A percentile compares a stretch with the other conserved stretches of the same genome.
These are phyloP conservation scores for Cyclaneusma minus DNA, from an alignment of 2,329 filamentous ascomycete genomes.

Conservation along the genomic window DNA sequence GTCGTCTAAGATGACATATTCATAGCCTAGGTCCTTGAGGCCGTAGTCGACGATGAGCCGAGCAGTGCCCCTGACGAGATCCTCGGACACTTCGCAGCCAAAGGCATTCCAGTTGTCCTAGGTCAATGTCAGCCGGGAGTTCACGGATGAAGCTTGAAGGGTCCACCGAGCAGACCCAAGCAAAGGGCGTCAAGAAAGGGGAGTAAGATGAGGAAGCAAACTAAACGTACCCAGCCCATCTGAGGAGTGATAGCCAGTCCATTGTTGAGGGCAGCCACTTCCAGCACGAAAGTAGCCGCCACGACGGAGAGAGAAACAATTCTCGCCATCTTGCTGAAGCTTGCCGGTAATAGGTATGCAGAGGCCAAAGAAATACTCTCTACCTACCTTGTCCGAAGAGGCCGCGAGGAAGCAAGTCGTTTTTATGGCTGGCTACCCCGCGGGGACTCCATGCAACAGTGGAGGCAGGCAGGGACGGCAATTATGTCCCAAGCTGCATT, in stretches of 20 bases:
- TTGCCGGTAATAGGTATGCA: neutral
- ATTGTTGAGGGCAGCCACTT: slow-evolving; percentile 20
- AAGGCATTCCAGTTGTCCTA: slow-evolving; percentile 31
- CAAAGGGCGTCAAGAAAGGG: neutral
- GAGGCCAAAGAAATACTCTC: too few species aligned
- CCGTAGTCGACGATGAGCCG: slow-evolving; percentile 31
- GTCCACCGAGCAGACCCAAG: slow-evolving; percentile 1
- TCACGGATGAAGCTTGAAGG: neutral
- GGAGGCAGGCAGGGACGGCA: too few species aligned
- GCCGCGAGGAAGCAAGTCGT: too few species aligned
- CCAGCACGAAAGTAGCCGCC: slow-evolving; percentile 6
- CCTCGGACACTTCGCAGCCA: slow-evolving; percentile 32
- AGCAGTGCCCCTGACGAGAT: slow-evolving; percentile 30
- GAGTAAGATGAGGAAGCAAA: slow-evolving; percentile 17
- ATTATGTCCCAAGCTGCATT: too few species aligned
- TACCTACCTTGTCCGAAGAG: too few species aligned
- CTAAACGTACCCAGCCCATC: slow-evolving; percentile 28
- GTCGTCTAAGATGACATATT: slow-evolving; percentile 40
- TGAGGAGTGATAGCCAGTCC: slow-evolving; percentile 24
- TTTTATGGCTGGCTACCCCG: too few species aligned
- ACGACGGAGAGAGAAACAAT: slow-evolving; percentile 1
- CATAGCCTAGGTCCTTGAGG: slow-evolving; percentile 36
- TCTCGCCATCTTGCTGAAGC: slow-evolving; percentile 1
- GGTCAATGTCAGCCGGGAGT: neutral
- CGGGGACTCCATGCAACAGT: too few species aligned